Evolutionary conservation across 108 stramenopile species (phyloP).

Genomic region (Skeletonema tropicum): DNA sequence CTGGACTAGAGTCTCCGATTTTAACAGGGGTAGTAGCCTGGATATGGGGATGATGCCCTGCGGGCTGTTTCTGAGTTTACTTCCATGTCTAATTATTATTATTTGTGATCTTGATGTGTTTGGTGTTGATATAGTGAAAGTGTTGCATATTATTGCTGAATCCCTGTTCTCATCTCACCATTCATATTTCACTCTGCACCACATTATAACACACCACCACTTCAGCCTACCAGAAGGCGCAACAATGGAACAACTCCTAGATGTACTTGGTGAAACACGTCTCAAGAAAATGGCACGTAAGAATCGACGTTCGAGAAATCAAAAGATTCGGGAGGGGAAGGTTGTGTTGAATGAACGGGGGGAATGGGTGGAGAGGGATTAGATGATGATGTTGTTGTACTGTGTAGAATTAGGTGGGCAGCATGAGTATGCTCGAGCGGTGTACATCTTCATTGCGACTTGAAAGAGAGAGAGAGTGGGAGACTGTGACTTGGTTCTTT

Average conservation of each 20-base stretch:
- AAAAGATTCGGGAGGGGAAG: constrained; percentile 29
- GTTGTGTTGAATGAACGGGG: not conserved
- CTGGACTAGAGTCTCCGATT: constrained; percentile 10
- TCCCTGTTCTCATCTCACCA: not conserved
- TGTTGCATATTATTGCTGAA: not conserved
- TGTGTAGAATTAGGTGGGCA: too few species aligned
- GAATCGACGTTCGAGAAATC: constrained; percentile 9
- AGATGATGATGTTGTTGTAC: too few species aligned
- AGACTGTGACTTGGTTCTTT: too few species aligned
- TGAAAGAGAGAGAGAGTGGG: too few species aligned
- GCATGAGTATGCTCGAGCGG: too few species aligned
- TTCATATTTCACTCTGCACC: too few species aligned
- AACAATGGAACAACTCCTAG: constrained; percentile 6
- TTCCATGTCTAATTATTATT: not conserved
- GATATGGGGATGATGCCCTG: constrained; percentile 6
- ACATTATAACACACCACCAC: too few species aligned
- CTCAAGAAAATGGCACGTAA: constrained; percentile 22
- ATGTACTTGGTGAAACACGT: constrained; percentile 8
- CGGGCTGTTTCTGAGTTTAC: constrained; percentile 4
- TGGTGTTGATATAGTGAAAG: not conserved
- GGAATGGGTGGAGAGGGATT: too few species aligned
- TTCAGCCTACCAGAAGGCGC: constrained; percentile 7
- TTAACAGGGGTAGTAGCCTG: constrained; percentile 9
- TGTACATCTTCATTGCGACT: too few species aligned
- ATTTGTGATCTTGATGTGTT: not conserved